phyloP scores from a whole-genome alignment of 1,139 yeast species.

The Arxiozyma telluris region DNA sequence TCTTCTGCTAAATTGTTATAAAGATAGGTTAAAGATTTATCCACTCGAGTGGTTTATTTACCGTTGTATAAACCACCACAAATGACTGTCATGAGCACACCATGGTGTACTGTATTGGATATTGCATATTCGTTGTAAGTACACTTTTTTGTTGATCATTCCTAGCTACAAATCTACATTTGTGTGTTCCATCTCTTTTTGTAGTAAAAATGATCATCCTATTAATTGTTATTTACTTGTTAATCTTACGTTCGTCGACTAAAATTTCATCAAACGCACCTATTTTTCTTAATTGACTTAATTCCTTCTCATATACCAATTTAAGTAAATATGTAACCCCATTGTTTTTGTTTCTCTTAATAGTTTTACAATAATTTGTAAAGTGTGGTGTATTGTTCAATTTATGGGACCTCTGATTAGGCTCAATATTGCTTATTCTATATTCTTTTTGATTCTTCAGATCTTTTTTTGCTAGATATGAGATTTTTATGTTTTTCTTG shows the following conservation, averaged over 20 bases:
- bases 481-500: neutral
- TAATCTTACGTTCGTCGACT: neutral
- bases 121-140: conserved; percentile 4
- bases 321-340: neutral
- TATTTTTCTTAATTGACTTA: conserved; percentile 6
- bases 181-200: conserved; percentile 7
- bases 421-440: neutral
- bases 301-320: neutral
- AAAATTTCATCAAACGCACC: conserved; percentile 7
- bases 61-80: conserved; percentile 3
- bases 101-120: conserved; percentile 7
- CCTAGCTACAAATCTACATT: conserved; percentile 8
- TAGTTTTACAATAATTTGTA: neutral
- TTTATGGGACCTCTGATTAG: neutral
- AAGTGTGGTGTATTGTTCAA: neutral
- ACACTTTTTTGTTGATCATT: conserved; percentile 6
- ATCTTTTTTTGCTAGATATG: neutral
- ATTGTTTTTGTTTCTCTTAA: no score
- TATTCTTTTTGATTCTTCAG: neutral
- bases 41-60: conserved; percentile 6
- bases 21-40: conserved; percentile 12
- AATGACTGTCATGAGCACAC: conserved; percentile 6
- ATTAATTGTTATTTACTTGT: conserved; percentile 2
- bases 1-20: conserved; percentile 13
- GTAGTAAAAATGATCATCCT: conserved; percentile 9